These are phyloP conservation scores for Tetratostichococcus sp. DNA, from an alignment of 139 green algal genomes.

Conservation along the genomic window DNA sequence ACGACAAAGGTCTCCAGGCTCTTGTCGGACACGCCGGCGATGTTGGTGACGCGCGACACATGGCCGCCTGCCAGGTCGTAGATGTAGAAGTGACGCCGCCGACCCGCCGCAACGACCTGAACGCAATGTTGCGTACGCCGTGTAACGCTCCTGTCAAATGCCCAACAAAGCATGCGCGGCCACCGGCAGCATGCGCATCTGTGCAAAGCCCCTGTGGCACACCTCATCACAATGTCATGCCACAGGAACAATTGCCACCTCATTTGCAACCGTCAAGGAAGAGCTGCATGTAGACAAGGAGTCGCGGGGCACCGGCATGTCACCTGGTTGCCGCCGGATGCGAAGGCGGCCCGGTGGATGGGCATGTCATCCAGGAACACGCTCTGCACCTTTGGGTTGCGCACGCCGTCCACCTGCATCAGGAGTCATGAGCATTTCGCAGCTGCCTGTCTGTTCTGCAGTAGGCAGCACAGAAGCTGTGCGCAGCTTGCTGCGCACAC, in stretches of 20 bases:
- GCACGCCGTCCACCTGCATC: constrained; percentile 66
- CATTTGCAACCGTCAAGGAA: too few relatives aligned
- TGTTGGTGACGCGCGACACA: constrained; percentile 59
- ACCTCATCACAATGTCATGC: too few relatives aligned
- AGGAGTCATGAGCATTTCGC: neutral
- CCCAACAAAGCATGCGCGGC: too few relatives aligned
- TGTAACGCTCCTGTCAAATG: too few relatives aligned
- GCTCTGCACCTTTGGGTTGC: constrained; percentile 77
- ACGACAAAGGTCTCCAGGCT: constrained; percentile 74
- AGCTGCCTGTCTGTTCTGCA: too few relatives aligned
- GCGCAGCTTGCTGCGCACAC: too few relatives aligned
- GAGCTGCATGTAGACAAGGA: too few relatives aligned
- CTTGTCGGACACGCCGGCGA: constrained; percentile 37
- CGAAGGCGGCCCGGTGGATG: constrained; percentile 79
- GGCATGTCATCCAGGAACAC: constrained; percentile 84
- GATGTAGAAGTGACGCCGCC: constrained; percentile 83
- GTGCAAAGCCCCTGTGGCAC: too few relatives aligned
- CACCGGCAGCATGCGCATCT: too few relatives aligned
- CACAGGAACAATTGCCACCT: too few relatives aligned
- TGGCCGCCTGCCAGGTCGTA: constrained; percentile 62
- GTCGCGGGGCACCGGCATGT: too few relatives aligned
- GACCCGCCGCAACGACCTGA: constrained; percentile 60
- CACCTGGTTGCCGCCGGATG: constrained; percentile 35
- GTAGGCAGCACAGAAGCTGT: too few relatives aligned
- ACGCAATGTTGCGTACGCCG: neutral